Base-by-base conservation (phyloP, 2,329 filamentous ascomycete genomes). In the Rosellinia necatrix region DNA sequence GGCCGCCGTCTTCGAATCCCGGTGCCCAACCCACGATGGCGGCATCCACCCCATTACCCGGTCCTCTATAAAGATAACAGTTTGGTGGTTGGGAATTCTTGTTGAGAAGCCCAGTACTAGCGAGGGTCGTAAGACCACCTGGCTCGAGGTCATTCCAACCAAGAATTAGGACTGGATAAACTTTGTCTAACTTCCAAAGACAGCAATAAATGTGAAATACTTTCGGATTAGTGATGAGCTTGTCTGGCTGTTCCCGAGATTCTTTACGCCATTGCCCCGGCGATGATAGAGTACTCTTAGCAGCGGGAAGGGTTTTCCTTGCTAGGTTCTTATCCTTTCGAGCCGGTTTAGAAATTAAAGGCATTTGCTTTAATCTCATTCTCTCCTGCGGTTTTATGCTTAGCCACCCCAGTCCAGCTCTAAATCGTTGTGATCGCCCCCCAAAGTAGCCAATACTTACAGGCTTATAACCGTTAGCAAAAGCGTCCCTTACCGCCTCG, bases 161-260 rank as follows among this genome's bases (percentile, higher is more conserved):
- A 9, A 76, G 64, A 17, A 76, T 66, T 55, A 76, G 59, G 17
- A 75, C 71, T 2, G 72, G 69, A 47, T 72, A 76, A n/a, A n/a
- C n/a, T 5, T 66, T 60, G 17, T 68, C 64, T 1, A 64, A 54
- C 17, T 54, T 52, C 67, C 69, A 73, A 7, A 63, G 63, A 2
- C 64, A 70, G 10, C 72, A 62, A 54, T 76, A 76, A 2, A 76
- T 65, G 22, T 70, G 64, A 25, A 70, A 71, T 0, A 62, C 32
- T 8, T 69, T 67, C 0, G 74, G 71, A 24, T 59, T 52, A 6
- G 52, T 59, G 22, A 63, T 59, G 9, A 41, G 29, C 4, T 29
- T 6, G 25, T n/a, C 12, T 24, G 37, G 3, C 2, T 12, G 2
- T n/a, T 27, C 25, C 7, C 3, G 10, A 13, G 15, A 6, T 34